Evolutionary conservation across 1,284 basidiomycete species (phyloP).

Genomic region (Cryptococcus floricola): DNA sequence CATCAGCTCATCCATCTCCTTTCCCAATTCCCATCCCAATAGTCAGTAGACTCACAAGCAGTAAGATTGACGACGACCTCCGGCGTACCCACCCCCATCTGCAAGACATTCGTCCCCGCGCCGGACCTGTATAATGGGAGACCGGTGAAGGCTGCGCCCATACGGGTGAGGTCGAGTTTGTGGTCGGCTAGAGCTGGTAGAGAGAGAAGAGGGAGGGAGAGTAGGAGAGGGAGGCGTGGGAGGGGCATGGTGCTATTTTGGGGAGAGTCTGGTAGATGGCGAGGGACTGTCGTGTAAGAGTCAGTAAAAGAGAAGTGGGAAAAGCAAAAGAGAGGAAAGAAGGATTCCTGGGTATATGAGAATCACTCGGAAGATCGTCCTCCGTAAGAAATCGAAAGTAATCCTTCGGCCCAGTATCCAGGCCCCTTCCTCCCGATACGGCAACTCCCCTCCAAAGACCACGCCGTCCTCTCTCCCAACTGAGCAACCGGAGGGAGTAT

Average conservation of each 20-base stretch:
- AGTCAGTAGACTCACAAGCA: constrained; percentile 26
- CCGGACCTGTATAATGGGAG: constrained; percentile 32
- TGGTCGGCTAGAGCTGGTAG: constrained; percentile 6
- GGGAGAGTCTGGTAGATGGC: too few species aligned
- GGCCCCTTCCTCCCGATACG: too few species aligned
- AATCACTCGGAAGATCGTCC: too few species aligned
- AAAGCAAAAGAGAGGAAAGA: too few species aligned
- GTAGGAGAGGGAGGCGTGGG: neutral
- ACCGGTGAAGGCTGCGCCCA: constrained; percentile 29
- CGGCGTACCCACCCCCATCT: constrained; percentile 31
- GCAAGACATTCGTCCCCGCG: constrained; percentile 34
- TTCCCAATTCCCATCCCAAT: too few species aligned
- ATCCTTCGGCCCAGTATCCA: neutral
- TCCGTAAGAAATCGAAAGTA: neutral
- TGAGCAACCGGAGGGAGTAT: too few species aligned
- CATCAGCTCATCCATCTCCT: constrained; percentile 1
- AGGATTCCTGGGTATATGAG: too few species aligned
- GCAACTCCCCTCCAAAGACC: too few species aligned
- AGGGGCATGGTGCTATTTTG: neutral
- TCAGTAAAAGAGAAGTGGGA: too few species aligned
- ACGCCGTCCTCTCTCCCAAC: too few species aligned
- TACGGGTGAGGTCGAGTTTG: constrained; percentile 15
- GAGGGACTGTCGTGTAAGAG: too few species aligned
- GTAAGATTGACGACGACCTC: constrained; percentile 35
- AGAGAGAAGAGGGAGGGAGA: neutral